Base-by-base conservation (phyloP, 2,329 filamentous ascomycete species). In the Fusarium tupiense region DNA sequence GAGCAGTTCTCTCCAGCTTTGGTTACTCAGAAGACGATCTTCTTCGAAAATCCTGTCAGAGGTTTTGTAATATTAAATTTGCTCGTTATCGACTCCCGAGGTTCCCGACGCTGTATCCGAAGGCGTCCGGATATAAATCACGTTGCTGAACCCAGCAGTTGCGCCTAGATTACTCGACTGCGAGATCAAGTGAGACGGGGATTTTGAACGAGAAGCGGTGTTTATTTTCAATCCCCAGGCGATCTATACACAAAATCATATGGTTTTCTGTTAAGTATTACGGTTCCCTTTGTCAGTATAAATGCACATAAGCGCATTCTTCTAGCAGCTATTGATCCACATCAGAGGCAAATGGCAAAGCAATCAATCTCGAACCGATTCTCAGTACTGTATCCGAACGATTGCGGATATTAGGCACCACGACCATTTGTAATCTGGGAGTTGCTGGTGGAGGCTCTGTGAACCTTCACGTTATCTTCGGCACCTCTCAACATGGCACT, bases 281-380 rank as follows among this genome's bases (percentile, higher is more conserved):
- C 7, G 10, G 16, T 19, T 6, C 8, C 13, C 4, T 8, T 33
- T 19, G 4, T 33, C 8, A 24, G 22, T n/a, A 31, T 7, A 9
- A 6, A 50, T 12, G 14, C 3, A 31, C 16, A 6, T 17, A 2
- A 4, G 6, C 3, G 44, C 6, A 6, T 11, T 11, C 7, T n/a
- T 35, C 17, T 8, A 0, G 22, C 17, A 52, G 11, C 17, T 5
- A 6, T 3, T 3, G 8, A n/a, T n/a, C 8, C 4, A 2, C 0
- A 37, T 37, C 17, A 16, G 19, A 53, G 6, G 4, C 13, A 24
- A 24, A 13, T 35, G 3, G 4, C 6, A 20, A 26, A 12, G 5
- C 17, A 6, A 12, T 11, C 14, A 35, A 16, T 5, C 12, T 20
- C 12, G 5, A 24, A 11, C 2, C 14, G 12, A 20, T 0, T 16